Evolutionary conservation across 768 basidiomycete genomes (phyloP).

Genomic region (Mycena indigotica): DNA sequence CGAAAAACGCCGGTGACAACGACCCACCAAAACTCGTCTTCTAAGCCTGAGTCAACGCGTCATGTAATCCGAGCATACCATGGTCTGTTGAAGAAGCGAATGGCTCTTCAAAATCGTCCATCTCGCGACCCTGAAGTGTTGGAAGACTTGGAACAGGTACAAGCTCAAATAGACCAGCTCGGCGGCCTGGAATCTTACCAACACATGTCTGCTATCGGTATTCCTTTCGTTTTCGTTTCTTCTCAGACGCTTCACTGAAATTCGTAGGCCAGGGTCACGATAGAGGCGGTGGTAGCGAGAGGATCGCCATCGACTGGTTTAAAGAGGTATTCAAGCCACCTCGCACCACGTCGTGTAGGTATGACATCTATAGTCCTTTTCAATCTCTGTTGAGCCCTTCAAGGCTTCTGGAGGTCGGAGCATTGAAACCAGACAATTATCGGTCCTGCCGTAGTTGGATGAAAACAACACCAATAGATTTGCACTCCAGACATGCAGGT

Average conservation of each 20-base stretch:
- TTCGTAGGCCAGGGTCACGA: slow-evolving; percentile 68
- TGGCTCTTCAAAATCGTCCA: slow-evolving; percentile 45
- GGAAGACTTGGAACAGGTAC: slow-evolving; percentile 53
- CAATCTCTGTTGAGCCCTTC: slow-evolving; percentile 1
- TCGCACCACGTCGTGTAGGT: slow-evolving; percentile 40
- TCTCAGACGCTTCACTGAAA: not conserved
- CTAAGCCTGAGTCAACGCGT: slow-evolving; percentile 63
- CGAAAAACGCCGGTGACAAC: slow-evolving; percentile 41
- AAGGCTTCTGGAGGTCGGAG: slow-evolving; percentile 88
- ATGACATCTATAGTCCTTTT: not conserved
- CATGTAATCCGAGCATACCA: slow-evolving; percentile 81
- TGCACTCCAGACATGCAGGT: slow-evolving; percentile 77
- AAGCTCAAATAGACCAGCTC: slow-evolving; percentile 62
- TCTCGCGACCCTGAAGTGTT: slow-evolving; percentile 37
- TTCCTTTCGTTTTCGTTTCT: no score
- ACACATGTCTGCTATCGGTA: slow-evolving; percentile 64
- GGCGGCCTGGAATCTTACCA: slow-evolving; percentile 85
- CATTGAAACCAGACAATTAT: slow-evolving; percentile 84
- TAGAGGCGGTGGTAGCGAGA: slow-evolving; percentile 88
- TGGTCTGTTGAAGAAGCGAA: slow-evolving; percentile 70
- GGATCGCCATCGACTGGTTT: slow-evolving; percentile 76
- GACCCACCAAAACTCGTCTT: slow-evolving; percentile 38
- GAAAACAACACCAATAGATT: slow-evolving; percentile 72
- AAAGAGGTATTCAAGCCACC: slow-evolving; percentile 46
- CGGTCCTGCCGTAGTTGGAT: slow-evolving; percentile 69